phyloP scores from a whole-genome alignment of 2,329 filamentous ascomycete genomes.

The Colletotrichum lentis region DNA sequence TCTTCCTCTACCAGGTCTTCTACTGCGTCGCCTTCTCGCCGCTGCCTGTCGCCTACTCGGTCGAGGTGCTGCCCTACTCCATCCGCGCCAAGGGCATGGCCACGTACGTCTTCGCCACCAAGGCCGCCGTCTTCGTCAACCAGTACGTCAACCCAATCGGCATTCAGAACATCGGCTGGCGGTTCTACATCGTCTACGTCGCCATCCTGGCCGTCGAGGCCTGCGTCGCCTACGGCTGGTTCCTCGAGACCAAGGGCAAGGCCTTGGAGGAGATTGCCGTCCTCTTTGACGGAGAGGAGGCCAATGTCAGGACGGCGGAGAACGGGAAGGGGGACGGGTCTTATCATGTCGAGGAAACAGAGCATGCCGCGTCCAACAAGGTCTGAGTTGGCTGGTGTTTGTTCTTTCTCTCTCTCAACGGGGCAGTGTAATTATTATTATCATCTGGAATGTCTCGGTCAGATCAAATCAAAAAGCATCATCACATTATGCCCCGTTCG shows the following conservation, averaged over 20 bases:
- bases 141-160: conserved; percentile 61
- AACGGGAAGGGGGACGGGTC: conserved; percentile 9
- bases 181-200: conserved; percentile 67
- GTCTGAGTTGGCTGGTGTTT: no score
- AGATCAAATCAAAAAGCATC: conserved; percentile 3
- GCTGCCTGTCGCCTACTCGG: conserved; percentile 58
- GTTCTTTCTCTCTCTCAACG: no score
- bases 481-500: no score
- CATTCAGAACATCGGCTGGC: conserved; percentile 58
- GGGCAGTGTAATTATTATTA: no score
- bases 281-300: conserved; percentile 58
- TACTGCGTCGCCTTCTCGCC: conserved; percentile 66
- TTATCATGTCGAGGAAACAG: conserved; percentile 27
- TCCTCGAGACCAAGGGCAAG: conserved; percentile 60
- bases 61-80: conserved; percentile 63
- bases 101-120: conserved; percentile 43
- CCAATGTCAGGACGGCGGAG: conserved; percentile 25
- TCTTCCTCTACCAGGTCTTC: conserved; percentile 52
- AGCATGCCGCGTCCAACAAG: conserved; percentile 17
- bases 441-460: not conserved
- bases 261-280: conserved; percentile 65
- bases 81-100: conserved; percentile 61
- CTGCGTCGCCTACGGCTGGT: conserved; percentile 53
- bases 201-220: conserved; percentile 56
- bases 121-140: conserved; percentile 45